Evolutionary conservation across 2,329 filamentous ascomycete species (phyloP).

Genomic region (Chalaropsis thielavioides): DNA sequence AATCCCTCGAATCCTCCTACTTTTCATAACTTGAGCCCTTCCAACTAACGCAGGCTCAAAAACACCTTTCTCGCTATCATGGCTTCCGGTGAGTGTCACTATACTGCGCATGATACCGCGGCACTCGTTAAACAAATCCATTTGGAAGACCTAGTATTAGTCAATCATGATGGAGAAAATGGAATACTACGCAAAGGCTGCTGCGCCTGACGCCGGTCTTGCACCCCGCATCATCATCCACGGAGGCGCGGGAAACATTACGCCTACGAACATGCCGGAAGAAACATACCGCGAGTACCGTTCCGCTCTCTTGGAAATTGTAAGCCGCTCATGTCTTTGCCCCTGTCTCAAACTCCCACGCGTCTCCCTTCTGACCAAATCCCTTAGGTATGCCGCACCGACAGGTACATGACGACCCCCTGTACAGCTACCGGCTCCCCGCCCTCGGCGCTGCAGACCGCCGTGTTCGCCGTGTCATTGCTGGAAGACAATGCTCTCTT

Average conservation of each 20-base stretch:
- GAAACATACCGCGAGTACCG: conserved; percentile 45
- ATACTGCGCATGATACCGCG: no score
- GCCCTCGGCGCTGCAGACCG: conserved; percentile 54
- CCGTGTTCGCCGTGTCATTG: conserved; percentile 57
- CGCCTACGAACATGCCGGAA: conserved; percentile 42
- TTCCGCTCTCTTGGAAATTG: conserved; percentile 45
- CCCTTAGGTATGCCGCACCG: conserved; percentile 31
- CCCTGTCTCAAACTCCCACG: not conserved
- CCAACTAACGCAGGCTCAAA: not conserved
- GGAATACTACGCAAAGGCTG: not conserved
- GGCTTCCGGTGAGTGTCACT: no score
- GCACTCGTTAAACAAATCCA: no score
- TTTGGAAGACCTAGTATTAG: not conserved
- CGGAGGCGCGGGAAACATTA: conserved; percentile 58
- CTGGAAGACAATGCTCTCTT: conserved; percentile 72
- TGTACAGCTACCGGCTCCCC: conserved; percentile 16
- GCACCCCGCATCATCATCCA: conserved; percentile 53
- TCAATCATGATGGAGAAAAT: conserved; percentile 10
- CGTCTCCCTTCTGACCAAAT: not conserved
- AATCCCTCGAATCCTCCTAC: not conserved
- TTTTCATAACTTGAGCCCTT: not conserved
- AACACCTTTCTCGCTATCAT: not conserved
- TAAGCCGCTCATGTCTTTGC: conserved; percentile 23
- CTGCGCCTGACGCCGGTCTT: conserved; percentile 18
- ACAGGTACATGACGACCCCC: conserved; percentile 33